phyloP scores from a whole-genome alignment of 805 yeast genomes.

The Myxozyma geophila region DNA sequence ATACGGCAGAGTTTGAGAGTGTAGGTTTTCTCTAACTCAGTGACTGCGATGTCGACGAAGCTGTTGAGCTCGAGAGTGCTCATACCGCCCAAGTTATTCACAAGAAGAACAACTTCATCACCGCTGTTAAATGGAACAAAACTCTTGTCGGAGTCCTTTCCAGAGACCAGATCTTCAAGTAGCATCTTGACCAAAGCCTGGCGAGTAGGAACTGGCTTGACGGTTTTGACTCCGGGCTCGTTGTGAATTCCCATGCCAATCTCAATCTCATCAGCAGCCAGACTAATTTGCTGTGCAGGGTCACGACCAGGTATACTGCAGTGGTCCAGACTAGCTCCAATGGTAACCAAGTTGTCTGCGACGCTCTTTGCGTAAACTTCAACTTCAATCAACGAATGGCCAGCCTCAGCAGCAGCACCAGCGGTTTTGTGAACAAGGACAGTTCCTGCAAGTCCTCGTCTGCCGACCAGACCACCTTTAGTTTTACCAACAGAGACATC shows the following conservation, averaged over 20 bases:
- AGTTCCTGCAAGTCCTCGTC: slow-evolving; percentile 94
- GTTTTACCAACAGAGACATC: slow-evolving; percentile 93
- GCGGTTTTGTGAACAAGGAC: slow-evolving; percentile 80
- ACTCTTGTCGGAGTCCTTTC: slow-evolving; percentile 73
- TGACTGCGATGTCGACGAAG: slow-evolving; percentile 60
- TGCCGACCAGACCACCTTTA: slow-evolving; percentile 90
- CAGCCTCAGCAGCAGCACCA: slow-evolving; percentile 67
- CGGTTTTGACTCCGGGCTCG: slow-evolving; percentile 79
- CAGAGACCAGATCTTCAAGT: slow-evolving; percentile 63
- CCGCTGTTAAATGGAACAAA: slow-evolving; percentile 66
- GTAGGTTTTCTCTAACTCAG: slow-evolving; percentile 42
- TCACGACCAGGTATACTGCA: slow-evolving; percentile 83
- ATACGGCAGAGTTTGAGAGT: slow-evolving; percentile 68
- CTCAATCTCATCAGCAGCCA: slow-evolving; percentile 67
- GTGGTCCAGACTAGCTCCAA: slow-evolving; percentile 88
- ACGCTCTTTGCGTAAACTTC: slow-evolving; percentile 63
- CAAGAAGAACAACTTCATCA: slow-evolving; percentile 70
- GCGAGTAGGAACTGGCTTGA: slow-evolving; percentile 71
- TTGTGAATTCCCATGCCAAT: slow-evolving; percentile 96
- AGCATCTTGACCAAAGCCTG: slow-evolving; percentile 61
- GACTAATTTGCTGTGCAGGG: slow-evolving; percentile 57
- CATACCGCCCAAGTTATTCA: slow-evolving; percentile 90
- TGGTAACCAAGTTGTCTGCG: slow-evolving; percentile 64
- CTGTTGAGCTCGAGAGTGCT: slow-evolving; percentile 84
- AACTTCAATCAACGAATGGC: slow-evolving; percentile 53